Conservation (phyloP, 257 asterid genomes). For the Sherardia arvensis region DNA sequence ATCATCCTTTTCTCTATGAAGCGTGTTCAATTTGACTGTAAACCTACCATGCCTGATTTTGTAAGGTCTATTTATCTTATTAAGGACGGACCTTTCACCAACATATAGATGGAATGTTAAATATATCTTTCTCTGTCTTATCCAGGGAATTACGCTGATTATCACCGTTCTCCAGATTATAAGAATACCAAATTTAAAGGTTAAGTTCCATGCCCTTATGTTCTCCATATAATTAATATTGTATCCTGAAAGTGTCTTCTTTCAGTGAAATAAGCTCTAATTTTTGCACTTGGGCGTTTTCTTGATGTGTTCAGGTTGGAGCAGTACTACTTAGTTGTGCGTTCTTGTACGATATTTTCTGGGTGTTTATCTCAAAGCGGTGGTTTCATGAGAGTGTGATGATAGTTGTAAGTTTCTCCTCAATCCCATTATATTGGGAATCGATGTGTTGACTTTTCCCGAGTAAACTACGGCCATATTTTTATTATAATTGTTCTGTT, state of each 20-base stretch:
- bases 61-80: not conserved
- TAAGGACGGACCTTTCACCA: not conserved
- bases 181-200: conserved; percentile 95
- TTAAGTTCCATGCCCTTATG: conserved; percentile 12
- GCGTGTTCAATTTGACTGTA: not conserved
- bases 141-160: conserved; percentile 92
- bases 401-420: conserved; percentile 71
- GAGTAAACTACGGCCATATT: not conserved
- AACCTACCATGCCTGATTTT: not conserved
- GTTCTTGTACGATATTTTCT: conserved; percentile 82
- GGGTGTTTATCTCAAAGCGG: conserved; percentile 90
- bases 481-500: conserved; percentile 8
- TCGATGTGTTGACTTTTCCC: not conserved
- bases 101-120: conserved; percentile 6
- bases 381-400: conserved; percentile 93
- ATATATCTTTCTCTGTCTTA: conserved; percentile 4
- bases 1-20: not conserved
- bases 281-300: conserved; percentile 5
- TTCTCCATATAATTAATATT: not conserved
- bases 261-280: not conserved
- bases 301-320: conserved; percentile 64
- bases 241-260: not conserved
- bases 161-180: conserved; percentile 87
- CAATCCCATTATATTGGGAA: not conserved
- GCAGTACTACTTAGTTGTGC: conserved; percentile 88